Conservation (phyloP, 2,329 filamentous ascomycete species). For the Amesomyces nigricolor region DNA sequence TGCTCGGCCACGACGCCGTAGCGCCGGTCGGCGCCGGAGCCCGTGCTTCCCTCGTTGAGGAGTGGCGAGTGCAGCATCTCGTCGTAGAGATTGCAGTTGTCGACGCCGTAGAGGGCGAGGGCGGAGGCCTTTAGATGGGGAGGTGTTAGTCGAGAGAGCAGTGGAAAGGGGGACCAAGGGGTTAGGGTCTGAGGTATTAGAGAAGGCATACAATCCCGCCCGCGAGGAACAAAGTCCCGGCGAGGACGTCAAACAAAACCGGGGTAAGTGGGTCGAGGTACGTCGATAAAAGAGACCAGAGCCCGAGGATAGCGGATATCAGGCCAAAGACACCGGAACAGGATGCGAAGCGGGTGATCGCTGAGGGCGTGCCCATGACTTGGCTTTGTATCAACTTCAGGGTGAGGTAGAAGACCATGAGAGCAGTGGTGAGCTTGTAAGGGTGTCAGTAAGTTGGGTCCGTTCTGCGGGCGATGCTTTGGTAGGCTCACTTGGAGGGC, state of each 20-base stretch:
- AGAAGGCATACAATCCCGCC: constrained; percentile 24
- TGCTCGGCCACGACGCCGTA: constrained; percentile 7
- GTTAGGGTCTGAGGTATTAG: too few species aligned
- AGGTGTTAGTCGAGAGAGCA: background rate
- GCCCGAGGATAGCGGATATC: constrained; percentile 13
- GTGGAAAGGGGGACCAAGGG: background rate
- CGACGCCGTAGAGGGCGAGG: constrained; percentile 11
- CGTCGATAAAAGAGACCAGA: constrained; percentile 6
- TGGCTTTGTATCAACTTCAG: constrained; percentile 18
- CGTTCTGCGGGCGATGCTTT: background rate
- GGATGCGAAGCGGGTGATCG: constrained; percentile 22
- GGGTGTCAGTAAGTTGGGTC: background rate
- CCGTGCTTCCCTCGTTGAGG: constrained; percentile 17
- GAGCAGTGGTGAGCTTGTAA: constrained; percentile 17
- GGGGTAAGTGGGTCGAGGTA: constrained; percentile 14
- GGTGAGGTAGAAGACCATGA: constrained; percentile 19
- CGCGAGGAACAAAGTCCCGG: constrained; percentile 16
- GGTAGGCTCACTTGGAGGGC: constrained; percentile 14
- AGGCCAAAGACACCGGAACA: constrained; percentile 24
- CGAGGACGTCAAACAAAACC: constrained; percentile 17
- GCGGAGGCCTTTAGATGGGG: constrained; percentile 20
- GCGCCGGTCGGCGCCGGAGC: background rate
- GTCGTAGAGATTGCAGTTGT: constrained; percentile 7
- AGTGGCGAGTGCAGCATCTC: constrained; percentile 14
- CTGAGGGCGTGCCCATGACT: constrained; percentile 12